Conservation (phyloP, 257 asterid genomes). For the Euphrasia confusa region DNA sequence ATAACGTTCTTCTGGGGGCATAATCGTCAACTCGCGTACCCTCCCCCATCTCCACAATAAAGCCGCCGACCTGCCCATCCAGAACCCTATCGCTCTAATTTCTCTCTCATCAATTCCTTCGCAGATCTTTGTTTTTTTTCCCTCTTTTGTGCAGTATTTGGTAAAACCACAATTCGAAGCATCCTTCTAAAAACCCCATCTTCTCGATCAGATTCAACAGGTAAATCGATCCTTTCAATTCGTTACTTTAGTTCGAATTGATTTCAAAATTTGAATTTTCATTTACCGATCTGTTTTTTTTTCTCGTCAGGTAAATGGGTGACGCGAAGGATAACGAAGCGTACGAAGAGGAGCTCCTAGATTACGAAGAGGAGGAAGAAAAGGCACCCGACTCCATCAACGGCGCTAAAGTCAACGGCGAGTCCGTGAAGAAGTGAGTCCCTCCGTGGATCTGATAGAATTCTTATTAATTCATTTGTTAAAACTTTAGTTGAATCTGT, state of each 20-base stretch:
- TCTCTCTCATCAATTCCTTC: background rate
- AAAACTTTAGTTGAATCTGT: no score
- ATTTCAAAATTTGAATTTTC: background rate
- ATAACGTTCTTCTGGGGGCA: constrained; percentile 17
- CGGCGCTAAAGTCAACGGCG: constrained; percentile 68
- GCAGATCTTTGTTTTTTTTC: constrained; percentile 8
- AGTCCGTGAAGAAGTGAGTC: constrained; percentile 75
- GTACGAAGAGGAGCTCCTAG: constrained; percentile 92
- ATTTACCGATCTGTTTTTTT: constrained; percentile 25
- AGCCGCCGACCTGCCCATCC: background rate
- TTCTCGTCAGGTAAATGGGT: constrained; percentile 49
- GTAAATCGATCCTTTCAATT: constrained; percentile 18
- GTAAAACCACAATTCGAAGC: constrained; percentile 13
- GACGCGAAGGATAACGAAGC: constrained; percentile 78
- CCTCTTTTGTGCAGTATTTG: constrained; percentile 25
- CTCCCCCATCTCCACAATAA: background rate
- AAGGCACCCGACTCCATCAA: constrained; percentile 56
- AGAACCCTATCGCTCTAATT: constrained; percentile 10
- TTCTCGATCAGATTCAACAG: constrained; percentile 23
- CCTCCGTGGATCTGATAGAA: background rate
- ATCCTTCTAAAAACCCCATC: background rate
- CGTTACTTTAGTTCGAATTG: background rate
- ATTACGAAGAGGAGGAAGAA: constrained; percentile 93
- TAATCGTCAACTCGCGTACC: constrained; percentile 18
- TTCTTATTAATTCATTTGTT: no score